Evolutionary conservation across 768 basidiomycete species (phyloP).

Genomic region (Tricholoma hemisulphureum): DNA sequence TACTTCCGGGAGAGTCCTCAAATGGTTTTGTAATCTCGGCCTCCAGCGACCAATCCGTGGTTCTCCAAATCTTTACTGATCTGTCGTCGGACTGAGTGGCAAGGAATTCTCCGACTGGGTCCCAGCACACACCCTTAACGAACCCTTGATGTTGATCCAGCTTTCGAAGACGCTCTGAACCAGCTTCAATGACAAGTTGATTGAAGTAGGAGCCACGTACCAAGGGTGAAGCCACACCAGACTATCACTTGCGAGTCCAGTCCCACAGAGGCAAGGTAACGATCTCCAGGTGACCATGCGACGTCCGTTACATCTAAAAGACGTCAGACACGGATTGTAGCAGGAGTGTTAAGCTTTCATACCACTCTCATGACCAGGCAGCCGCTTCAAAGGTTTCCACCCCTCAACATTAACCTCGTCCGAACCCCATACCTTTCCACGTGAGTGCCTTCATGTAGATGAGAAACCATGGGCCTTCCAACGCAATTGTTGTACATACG

Average conservation of each 20-base stretch:
- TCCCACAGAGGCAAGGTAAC: constrained; percentile 91
- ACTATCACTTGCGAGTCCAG: constrained; percentile 88
- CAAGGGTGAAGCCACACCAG: constrained; percentile 92
- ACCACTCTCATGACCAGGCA: constrained; percentile 97
- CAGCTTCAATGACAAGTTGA: background rate
- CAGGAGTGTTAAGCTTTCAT: constrained; percentile 21
- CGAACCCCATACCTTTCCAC: constrained; percentile 89
- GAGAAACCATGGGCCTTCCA: constrained; percentile 1
- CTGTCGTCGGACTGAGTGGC: constrained; percentile 98
- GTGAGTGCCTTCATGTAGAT: constrained; percentile 30
- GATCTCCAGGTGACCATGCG: constrained; percentile 92
- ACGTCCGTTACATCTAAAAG: constrained; percentile 86
- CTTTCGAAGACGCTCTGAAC: constrained; percentile 74
- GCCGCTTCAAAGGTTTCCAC: constrained; percentile 90
- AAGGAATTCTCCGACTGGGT: constrained; percentile 95
- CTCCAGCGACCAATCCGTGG: constrained; percentile 86
- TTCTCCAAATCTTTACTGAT: constrained; percentile 95
- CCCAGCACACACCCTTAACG: constrained; percentile 98
- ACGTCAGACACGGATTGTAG: constrained; percentile 4
- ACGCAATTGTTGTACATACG: constrained; percentile 54
- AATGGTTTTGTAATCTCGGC: constrained; percentile 88
- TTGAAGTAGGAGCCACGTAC: constrained; percentile 42
- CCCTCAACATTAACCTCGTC: constrained; percentile 96
- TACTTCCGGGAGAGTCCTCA: constrained; percentile 89
- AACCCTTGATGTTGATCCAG: constrained; percentile 92